Percentiles rank a stretch among this genome's conserved stretches.
Evolutionary conservation across 1,284 basidiomycete species (phyloP).

Genomic region (Singerocomus inundabilis): DNA sequence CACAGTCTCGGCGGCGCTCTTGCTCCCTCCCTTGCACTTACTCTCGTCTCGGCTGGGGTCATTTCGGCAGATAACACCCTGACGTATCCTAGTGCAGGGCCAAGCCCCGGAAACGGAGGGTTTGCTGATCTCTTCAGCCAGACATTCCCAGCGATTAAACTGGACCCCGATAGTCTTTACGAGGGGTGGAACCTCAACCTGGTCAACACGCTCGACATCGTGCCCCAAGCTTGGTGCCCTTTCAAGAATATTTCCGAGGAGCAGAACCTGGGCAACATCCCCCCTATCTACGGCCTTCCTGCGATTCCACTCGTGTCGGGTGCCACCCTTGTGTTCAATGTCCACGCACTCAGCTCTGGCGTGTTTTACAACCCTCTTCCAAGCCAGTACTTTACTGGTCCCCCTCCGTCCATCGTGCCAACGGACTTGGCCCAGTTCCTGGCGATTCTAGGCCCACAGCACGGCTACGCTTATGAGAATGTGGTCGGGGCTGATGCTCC

Average conservation of each 20-base stretch:
- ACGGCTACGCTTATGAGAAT: not conserved
- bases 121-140: conserved; percentile 7
- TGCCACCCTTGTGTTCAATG: not conserved
- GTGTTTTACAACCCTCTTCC: conserved; percentile 7
- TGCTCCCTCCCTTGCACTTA: conserved; percentile 12
- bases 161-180: not conserved
- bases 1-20: too few species aligned
- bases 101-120: too few species aligned
- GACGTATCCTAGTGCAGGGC: conserved; percentile 13
- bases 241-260: too few species aligned
- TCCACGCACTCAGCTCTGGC: not conserved
- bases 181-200: conserved; percentile 17
- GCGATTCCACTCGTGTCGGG: not conserved
- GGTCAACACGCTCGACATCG: too few species aligned
- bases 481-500: not conserved
- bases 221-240: too few species aligned
- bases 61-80: not conserved
- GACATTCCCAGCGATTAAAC: conserved; percentile 2
- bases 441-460: not conserved
- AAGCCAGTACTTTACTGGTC: conserved; percentile 3
- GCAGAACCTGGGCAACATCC: too few species aligned
- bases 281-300: conserved; percentile 10
- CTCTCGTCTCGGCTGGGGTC: not conserved
- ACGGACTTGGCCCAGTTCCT: not conserved
- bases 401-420: not conserved